Evolutionary conservation across 2,329 filamentous ascomycete genomes (phyloP), one percentile per base, ranked within the genome.

Genomic region (Fusarium abutilonis): DNA sequence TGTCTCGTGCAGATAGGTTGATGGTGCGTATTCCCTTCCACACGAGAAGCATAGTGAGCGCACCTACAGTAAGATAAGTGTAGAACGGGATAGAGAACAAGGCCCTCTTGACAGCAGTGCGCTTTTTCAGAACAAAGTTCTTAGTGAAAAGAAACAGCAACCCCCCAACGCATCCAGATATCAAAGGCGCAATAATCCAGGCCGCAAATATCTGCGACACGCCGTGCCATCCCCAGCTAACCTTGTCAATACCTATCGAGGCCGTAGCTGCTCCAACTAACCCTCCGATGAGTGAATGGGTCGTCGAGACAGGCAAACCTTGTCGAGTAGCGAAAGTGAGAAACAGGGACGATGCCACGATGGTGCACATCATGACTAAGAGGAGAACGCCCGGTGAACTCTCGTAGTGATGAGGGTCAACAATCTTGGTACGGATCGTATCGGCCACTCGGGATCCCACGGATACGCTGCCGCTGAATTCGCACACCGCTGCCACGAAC

Each of bases 391-490:
- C 7, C 41, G 79, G 76, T 60, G 88, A 81, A 45, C 87, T 80
- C 51, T 84, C 83, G 67, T 83, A 86, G 28, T 78, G 70, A 11
- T 76, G 68, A 29, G 76, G 76, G 10, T 76, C 74, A 60, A 84
- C 77, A 54, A 84, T 77, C 51, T 87, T 63, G 82, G 82, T 74
- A 76, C 80, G 67, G 80, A 88, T 87, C 7, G 86, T 88, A 52
- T 84, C 82, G 29, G 86, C 83, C 3, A 86, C 84, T 59, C 84
- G 82, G 38, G 85, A 81, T 17, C 85, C 86, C 26, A 88, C 85
- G 46, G 82, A 82, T 36, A 89, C 77, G 46, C 84, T 80, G 29
- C 87, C 87, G 13, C 79, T 72, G 64, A 89, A 85, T 72, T 89
- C 86, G 75, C 87, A 86, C 53, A 87, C 73, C 43, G 82, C 79